Percentiles rank a stretch among this genome's conserved stretches.
phyloP scores from a whole-genome alignment of 1,139 yeast genomes.

The Hyphopichia pseudoburtonii region DNA sequence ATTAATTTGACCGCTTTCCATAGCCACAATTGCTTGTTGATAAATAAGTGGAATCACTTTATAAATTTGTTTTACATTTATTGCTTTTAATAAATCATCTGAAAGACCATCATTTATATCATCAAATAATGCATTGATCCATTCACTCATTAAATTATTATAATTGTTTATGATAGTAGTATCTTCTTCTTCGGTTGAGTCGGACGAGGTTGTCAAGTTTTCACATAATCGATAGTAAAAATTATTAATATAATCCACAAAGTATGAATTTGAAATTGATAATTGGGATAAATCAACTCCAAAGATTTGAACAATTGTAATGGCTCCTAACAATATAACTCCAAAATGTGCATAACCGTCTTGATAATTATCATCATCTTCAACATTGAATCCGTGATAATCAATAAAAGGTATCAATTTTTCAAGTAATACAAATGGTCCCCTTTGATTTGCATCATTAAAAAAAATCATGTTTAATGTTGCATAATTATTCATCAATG shows the following conservation, averaged over 20 bases:
- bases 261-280: conserved; percentile 30
- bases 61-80: conserved; percentile 68
- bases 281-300: conserved; percentile 33
- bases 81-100: conserved; percentile 71
- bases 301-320: conserved; percentile 45
- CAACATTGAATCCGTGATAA: conserved; percentile 30
- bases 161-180: conserved; percentile 33
- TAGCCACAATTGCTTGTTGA: conserved; percentile 69
- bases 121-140: conserved; percentile 82
- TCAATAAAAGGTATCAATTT: conserved; percentile 37
- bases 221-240: conserved; percentile 34
- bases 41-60: conserved; percentile 70
- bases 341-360: conserved; percentile 73
- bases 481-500: conserved; percentile 40
- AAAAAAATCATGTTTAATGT: conserved; percentile 44
- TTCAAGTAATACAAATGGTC: conserved; percentile 24
- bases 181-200: conserved; percentile 25
- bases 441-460: conserved; percentile 14
- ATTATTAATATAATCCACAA: conserved; percentile 33
- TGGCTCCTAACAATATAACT: conserved; percentile 49
- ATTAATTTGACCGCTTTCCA: conserved; percentile 50
- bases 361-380: conserved; percentile 58
- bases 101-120: conserved; percentile 75
- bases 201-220: conserved; percentile 21
- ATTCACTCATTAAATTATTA: conserved; percentile 58